phyloP scores from a whole-genome alignment of 192 early-diverging fungal genomes.

The Coemansia sp. region DNA sequence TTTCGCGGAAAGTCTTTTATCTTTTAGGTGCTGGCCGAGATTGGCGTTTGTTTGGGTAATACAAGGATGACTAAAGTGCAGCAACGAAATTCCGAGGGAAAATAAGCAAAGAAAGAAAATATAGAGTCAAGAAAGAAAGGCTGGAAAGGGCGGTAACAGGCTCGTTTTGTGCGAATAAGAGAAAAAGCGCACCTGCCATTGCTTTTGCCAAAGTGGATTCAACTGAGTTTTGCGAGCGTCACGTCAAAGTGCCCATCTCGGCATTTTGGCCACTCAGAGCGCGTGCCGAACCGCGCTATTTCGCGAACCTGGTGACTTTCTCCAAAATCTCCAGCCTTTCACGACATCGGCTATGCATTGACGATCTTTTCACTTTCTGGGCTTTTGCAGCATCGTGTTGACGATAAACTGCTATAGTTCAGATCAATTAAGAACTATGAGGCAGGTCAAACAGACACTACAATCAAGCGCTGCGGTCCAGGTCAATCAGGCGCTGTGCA shows the following conservation, averaged over 20 bases:
- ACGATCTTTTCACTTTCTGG: no score
- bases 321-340: no score
- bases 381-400: no score
- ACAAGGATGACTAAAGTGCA: neutral
- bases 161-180: neutral
- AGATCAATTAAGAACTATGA: no score
- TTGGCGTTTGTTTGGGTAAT: neutral
- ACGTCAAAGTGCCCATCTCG: no score
- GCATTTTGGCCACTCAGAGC: neutral
- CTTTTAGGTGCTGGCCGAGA: neutral
- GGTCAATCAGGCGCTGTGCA: constrained; percentile 52
- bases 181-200: no score
- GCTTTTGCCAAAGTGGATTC: no score
- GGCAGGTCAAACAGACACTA: no score
- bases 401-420: no score
- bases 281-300: neutral
- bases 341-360: no score
- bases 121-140: neutral
- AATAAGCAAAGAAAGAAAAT: neutral
- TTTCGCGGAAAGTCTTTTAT: no score
- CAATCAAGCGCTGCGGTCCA: constrained; percentile 18
- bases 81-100: neutral
- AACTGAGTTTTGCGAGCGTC: no score
- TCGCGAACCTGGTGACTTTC: neutral
- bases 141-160: constrained; percentile 1